Evolutionary conservation across 805 yeast genomes (phyloP).

Genomic region (Metschnikowia reukaufii): DNA sequence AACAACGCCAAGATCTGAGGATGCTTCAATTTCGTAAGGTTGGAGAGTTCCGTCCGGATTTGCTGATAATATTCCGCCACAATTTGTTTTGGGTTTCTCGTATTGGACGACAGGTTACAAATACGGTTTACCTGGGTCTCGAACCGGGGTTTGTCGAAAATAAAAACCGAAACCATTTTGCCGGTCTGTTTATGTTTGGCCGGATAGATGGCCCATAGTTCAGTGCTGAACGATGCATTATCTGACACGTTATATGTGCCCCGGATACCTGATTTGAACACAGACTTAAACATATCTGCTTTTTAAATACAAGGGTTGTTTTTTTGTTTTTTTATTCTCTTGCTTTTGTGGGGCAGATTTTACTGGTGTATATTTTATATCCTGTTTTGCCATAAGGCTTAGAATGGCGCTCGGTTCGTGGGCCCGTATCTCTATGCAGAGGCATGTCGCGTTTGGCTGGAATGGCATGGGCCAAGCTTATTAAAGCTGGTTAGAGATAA

Average conservation of each 20-base stretch:
- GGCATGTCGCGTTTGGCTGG: no score
- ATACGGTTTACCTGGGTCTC: slow-evolving; percentile 52
- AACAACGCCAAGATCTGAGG: slow-evolving; percentile 81
- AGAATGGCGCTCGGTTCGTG: no score
- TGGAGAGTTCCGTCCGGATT: slow-evolving; percentile 64
- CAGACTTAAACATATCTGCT: slow-evolving; percentile 48
- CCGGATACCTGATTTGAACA: slow-evolving; percentile 60
- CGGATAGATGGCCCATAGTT: slow-evolving; percentile 82
- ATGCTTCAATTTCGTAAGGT: slow-evolving; percentile 80
- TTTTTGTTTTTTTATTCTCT: background rate
- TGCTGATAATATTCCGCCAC: slow-evolving; percentile 65
- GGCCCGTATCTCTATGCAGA: no score
- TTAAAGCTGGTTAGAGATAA: no score
- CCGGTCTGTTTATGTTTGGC: slow-evolving; percentile 71
- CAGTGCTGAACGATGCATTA: slow-evolving; percentile 68
- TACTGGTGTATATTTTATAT: background rate
- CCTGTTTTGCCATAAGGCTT: no score
- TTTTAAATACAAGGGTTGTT: background rate
- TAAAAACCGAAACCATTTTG: slow-evolving; percentile 74
- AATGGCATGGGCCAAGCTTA: no score
- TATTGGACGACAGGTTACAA: slow-evolving; percentile 27
- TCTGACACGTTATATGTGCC: slow-evolving; percentile 67
- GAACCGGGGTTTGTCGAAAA: slow-evolving; percentile 77
- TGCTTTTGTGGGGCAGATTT: background rate
- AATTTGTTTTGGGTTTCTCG: slow-evolving; percentile 48